phyloP scores from a whole-genome alignment of 176 grass and related monocot species.

The Oryza coarctata region DNA sequence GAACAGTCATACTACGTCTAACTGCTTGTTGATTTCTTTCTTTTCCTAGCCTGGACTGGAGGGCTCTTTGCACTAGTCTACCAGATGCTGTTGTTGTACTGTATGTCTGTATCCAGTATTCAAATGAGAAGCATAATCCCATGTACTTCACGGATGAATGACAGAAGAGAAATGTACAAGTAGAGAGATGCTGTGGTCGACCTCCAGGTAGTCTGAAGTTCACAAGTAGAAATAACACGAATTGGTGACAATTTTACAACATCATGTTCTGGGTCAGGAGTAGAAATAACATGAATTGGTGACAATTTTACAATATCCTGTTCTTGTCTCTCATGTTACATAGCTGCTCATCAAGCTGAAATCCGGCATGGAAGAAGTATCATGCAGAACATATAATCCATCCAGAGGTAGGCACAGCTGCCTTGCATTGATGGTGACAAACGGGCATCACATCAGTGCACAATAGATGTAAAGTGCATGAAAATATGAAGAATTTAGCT shows the following conservation, averaged over 20 bases:
- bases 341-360: background rate
- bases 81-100: too few species aligned
- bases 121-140: too few species aligned
- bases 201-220: too few species aligned
- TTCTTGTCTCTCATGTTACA: background rate
- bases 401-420: background rate
- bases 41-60: too few species aligned
- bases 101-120: too few species aligned
- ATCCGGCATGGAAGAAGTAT: background rate
- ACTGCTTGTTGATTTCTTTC: too few species aligned
- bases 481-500: background rate
- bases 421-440: background rate
- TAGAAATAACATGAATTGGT: background rate
- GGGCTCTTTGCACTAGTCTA: too few species aligned
- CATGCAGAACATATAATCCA: background rate
- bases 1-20: too few species aligned
- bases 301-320: background rate
- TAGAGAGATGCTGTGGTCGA: too few species aligned
- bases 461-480: background rate
- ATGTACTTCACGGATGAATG: too few species aligned
- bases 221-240: background rate
- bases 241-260: background rate
- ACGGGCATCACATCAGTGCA: background rate
- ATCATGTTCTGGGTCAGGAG: background rate
- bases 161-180: too few species aligned